Evolutionary conservation across 441 rosid genomes (phyloP).

Genomic region (Francoa sonchifolia): DNA sequence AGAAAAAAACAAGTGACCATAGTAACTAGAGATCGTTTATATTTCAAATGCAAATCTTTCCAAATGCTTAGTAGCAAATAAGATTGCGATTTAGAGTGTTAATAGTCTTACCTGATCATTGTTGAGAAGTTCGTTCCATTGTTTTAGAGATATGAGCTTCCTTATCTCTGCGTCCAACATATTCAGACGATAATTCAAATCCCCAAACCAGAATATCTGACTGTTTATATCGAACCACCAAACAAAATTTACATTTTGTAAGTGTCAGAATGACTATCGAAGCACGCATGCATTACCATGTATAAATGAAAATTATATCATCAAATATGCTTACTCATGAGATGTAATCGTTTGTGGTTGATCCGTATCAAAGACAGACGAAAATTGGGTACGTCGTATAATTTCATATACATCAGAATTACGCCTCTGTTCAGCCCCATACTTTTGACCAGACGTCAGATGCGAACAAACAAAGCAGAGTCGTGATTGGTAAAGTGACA

Average conservation of each 20-base stretch:
- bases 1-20: no score
- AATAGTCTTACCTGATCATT: slow-evolving; percentile 53
- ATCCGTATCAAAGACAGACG: slow-evolving; percentile 53
- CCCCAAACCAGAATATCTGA: slow-evolving; percentile 95
- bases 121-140: slow-evolving; percentile 71
- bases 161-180: slow-evolving; percentile 64
- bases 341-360: slow-evolving; percentile 76
- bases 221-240: slow-evolving; percentile 32
- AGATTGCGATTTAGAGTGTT: not conserved
- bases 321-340: slow-evolving; percentile 63
- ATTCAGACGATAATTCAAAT: slow-evolving; percentile 84
- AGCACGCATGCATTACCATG: not conserved
- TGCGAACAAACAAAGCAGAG: slow-evolving; percentile 97
- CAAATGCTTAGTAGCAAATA: no score
- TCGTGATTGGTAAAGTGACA: slow-evolving; percentile 84
- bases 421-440: slow-evolving; percentile 81
- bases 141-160: slow-evolving; percentile 54
- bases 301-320: slow-evolving; percentile 2
- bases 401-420: slow-evolving; percentile 86
- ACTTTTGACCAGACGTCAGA: slow-evolving; percentile 92
- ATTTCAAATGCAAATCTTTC: not conserved
- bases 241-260: no score
- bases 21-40: not conserved
- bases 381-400: slow-evolving; percentile 59
- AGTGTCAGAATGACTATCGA: no score